Percentiles rank a stretch among this genome's conserved stretches.
Conservation (phyloP, 2,329 filamentous ascomycete species). For the Ilyonectria destructans region DNA sequence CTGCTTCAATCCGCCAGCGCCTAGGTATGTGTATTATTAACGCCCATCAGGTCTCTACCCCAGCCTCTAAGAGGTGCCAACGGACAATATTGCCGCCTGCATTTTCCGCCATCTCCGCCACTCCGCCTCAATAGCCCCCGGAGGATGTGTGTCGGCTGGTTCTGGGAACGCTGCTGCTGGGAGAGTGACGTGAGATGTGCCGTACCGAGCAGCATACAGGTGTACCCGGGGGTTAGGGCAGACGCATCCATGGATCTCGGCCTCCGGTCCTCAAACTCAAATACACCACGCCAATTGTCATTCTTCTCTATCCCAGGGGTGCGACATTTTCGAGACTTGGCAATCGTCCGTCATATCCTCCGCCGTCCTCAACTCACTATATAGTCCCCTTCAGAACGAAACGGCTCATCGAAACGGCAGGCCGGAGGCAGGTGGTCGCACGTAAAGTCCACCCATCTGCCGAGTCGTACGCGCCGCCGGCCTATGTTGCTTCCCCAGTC, state of each 20-base stretch:
- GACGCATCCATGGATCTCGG: not conserved
- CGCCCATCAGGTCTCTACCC: not conserved
- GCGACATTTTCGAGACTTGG: not conserved
- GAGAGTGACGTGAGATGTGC: slow-evolving; percentile 1
- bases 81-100: not conserved
- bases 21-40: not conserved
- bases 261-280: not conserved
- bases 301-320: not conserved
- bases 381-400: not conserved
- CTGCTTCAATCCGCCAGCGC: not conserved
- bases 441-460: slow-evolving; percentile 12
- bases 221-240: not conserved
- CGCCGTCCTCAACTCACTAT: not conserved
- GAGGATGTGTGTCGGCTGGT: slow-evolving; percentile 14
- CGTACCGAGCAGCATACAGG: not conserved
- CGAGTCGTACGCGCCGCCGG: slow-evolving; percentile 16
- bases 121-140: slow-evolving; percentile 23
- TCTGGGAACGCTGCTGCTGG: not conserved
- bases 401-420: not conserved
- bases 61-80: not conserved
- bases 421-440: no score
- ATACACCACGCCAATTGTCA: not conserved
- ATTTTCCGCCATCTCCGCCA: slow-evolving; percentile 18
- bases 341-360: not conserved
- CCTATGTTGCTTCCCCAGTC: slow-evolving; percentile 9